Percentiles rank a stretch among this genome's conserved stretches.
These are phyloP conservation scores for Fonsecaea monophora DNA, from an alignment of 2,329 filamentous ascomycete species.

Conservation along the genomic window DNA sequence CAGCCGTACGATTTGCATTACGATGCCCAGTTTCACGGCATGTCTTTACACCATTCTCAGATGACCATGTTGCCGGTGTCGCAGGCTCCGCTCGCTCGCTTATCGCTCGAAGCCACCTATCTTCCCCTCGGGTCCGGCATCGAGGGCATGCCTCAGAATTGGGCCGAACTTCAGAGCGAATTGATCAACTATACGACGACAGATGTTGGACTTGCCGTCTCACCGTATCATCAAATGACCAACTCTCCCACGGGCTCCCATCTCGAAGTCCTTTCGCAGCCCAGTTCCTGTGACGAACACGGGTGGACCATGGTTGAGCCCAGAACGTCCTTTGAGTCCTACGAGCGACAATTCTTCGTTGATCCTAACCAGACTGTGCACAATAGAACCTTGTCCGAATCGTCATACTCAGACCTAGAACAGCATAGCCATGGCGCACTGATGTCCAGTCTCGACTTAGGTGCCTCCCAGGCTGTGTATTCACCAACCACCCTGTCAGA, in stretches of 20 bases:
- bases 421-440: constrained; percentile 66
- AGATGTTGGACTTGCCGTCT: constrained; percentile 57
- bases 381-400: constrained; percentile 84
- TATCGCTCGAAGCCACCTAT: constrained; percentile 70
- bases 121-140: constrained; percentile 58
- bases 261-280: constrained; percentile 83
- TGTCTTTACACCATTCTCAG: constrained; percentile 55
- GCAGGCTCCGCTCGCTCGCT: constrained; percentile 67
- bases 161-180: constrained; percentile 79
- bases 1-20: constrained; percentile 62
- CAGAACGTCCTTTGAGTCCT: constrained; percentile 73
- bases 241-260: constrained; percentile 80
- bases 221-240: constrained; percentile 52
- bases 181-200: constrained; percentile 62
- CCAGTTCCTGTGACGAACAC: constrained; percentile 80
- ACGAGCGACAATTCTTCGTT: constrained; percentile 74
- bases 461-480: constrained; percentile 75
- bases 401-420: constrained; percentile 75
- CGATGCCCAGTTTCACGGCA: constrained; percentile 63
- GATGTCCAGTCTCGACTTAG: constrained; percentile 82
- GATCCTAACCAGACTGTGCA: constrained; percentile 92
- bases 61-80: constrained; percentile 63
- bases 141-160: constrained; percentile 72
- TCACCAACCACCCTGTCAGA: constrained; percentile 82
- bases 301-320: constrained; percentile 85